Base-by-base conservation (phyloP, 176 grass and related monocot species). In the Oropetium thomaeum region DNA sequence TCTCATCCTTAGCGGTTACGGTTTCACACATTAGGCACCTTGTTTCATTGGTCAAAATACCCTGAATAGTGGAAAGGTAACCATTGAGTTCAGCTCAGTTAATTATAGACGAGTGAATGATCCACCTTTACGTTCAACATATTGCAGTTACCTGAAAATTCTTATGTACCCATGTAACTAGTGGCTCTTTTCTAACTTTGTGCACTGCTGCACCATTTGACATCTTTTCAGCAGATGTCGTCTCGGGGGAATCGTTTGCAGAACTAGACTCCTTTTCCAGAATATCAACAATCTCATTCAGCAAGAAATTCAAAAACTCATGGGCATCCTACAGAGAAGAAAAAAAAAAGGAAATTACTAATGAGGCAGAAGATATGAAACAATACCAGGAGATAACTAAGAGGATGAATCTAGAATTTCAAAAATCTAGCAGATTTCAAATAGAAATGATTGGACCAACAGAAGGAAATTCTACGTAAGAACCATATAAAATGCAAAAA, bases 201-300 rank as follows among this genome's bases (percentile, higher is more conserved):
- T 89, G 77, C 7, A 41, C 75, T 59, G 19, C 59, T 79, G 45
- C 51, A 15, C 81, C 83, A 82, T 92, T 98, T 72, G 86, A 65
- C 55, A 65, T 76, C 61, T 84, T 76, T 67, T 69, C 42, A 64
- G 82, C 40, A 48, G 81, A 89, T 45, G 72, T 86, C 28, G 51
- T 74, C 60, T 79, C 81, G 63, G 86, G 83, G 65, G 88, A 85
- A 70, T 58, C n/a, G n/a, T 87, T 88, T 71, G 60, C 37, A 54
- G 57, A 38, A 80, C 55, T 83, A 13, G 79, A 82, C 60, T 91
- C 94, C 68, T 87, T 93, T 75, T 97, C 94, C 57, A 97, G 67
- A 81, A 91, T 93, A 75, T 93, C 90, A 62, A 97, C 84, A 80
- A 98, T 88, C n/a, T 98, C 86, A 67, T 98, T 94, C 77, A 98